These are phyloP conservation scores for Rhodotorula babjevae DNA, from an alignment of 768 basidiomycete species.

Conservation along the genomic window DNA sequence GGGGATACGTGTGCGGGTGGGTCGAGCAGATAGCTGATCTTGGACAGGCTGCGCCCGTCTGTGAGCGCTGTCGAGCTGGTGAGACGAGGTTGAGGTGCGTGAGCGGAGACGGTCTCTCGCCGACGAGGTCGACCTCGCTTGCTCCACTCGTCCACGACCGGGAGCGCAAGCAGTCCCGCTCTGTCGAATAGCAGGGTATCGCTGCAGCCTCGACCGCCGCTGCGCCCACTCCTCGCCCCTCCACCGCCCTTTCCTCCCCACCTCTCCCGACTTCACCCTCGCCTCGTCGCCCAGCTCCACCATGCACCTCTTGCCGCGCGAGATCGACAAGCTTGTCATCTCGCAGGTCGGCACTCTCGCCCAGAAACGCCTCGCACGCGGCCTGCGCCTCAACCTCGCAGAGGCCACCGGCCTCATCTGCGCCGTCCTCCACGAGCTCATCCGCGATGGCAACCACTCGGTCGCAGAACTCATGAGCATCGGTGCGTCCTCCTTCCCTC, in stretches of 20 bases:
- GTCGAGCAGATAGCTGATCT: too few species aligned
- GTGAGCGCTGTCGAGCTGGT: too few species aligned
- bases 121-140: too few species aligned
- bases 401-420: slow-evolving; percentile 88
- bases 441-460: slow-evolving; percentile 79
- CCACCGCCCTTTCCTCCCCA: not conserved
- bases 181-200: too few species aligned
- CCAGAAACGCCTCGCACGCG: slow-evolving; percentile 91
- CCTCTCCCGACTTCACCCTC: not conserved
- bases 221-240: too few species aligned
- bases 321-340: slow-evolving; percentile 64
- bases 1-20: too few species aligned
- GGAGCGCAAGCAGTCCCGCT: too few species aligned
- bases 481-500: slow-evolving; percentile 9
- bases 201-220: too few species aligned
- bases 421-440: slow-evolving; percentile 85
- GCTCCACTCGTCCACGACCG: too few species aligned
- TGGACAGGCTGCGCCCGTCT: too few species aligned
- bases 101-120: too few species aligned
- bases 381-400: slow-evolving; percentile 74
- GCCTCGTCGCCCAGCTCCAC: not conserved
- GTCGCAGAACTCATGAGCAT: slow-evolving; percentile 85
- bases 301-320: slow-evolving; percentile 67
- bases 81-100: too few species aligned
- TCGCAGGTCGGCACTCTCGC: slow-evolving; percentile 82